phyloP scores from a whole-genome alignment of 768 basidiomycete species.

The Naganishia antarctica region DNA sequence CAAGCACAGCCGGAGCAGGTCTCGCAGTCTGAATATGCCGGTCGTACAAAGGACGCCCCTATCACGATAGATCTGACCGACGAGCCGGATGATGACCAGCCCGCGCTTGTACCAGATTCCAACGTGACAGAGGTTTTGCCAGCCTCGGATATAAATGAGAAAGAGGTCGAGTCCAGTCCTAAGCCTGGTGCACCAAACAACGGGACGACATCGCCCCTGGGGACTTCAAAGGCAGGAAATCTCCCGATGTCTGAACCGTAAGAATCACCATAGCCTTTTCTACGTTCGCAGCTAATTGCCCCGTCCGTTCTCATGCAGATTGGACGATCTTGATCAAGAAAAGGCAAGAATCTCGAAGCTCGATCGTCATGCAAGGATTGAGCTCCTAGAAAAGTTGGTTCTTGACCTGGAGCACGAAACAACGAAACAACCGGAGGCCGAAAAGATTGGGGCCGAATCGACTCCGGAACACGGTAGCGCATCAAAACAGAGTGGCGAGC shows the following conservation, averaged over 20 bases:
- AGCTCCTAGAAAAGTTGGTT: background rate
- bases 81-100: slow-evolving; percentile 2
- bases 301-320: background rate
- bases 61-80: slow-evolving; percentile 15
- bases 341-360: background rate
- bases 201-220: background rate
- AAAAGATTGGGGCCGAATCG: no score
- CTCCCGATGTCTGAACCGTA: background rate
- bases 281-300: background rate
- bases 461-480: no score
- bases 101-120: background rate
- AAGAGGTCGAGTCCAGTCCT: background rate
- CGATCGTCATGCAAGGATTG: background rate
- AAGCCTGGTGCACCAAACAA: background rate
- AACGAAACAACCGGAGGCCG: background rate
- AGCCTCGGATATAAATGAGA: background rate
- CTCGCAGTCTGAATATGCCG: background rate
- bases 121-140: background rate
- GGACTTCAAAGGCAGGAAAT: background rate
- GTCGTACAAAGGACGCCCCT: background rate
- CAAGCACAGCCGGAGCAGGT: background rate
- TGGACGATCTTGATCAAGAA: background rate
- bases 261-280: background rate
- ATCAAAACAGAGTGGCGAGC: no score
- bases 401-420: background rate